phyloP scores from a whole-genome alignment of 2,329 filamentous ascomycete genomes.

The Verticillium zaregamsianum region DNA sequence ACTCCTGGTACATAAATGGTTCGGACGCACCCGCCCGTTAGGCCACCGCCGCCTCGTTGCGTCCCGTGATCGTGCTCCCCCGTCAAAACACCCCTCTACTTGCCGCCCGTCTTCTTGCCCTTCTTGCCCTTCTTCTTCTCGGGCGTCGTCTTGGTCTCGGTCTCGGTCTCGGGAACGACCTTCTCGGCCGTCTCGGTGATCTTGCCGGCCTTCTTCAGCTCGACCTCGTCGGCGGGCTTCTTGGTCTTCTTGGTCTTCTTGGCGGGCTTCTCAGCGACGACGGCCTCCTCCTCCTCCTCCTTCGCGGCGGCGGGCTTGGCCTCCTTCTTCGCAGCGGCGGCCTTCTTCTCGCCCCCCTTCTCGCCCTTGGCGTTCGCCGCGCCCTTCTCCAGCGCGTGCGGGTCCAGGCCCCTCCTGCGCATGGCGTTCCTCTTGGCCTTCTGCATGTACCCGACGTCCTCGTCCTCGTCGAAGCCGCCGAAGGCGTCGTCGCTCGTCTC shows the following conservation, averaged over 20 bases:
- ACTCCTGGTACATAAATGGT: neutral
- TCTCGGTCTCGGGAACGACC: slow-evolving; percentile 6
- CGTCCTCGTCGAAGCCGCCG: slow-evolving; percentile 70
- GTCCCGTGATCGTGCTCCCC: neutral
- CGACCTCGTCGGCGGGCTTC: slow-evolving; percentile 1
- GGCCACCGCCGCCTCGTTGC: neutral
- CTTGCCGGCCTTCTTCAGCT: slow-evolving; percentile 7
- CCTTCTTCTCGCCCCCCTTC: slow-evolving; percentile 3
- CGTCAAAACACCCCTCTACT: neutral
- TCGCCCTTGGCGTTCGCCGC: slow-evolving; percentile 6
- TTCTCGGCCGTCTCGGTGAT: slow-evolving; percentile 8
- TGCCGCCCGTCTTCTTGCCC: slow-evolving; percentile 10
- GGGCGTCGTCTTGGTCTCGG: slow-evolving; percentile 8
- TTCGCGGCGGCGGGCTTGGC: slow-evolving; percentile 7
- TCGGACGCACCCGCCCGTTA: neutral
- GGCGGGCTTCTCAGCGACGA: slow-evolving; percentile 11
- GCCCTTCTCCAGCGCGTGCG: slow-evolving; percentile 44
- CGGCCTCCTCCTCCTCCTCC: slow-evolving; percentile 5
- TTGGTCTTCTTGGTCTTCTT: slow-evolving; percentile 9
- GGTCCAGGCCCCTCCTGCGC: slow-evolving; percentile 70
- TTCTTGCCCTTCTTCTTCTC: slow-evolving; percentile 14
- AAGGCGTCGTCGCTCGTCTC: slow-evolving; percentile 46
- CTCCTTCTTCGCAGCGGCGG: slow-evolving; percentile 2
- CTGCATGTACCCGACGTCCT: slow-evolving; percentile 67
- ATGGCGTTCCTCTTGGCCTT: slow-evolving; percentile 70